Base-by-base conservation (phyloP, 306 rosid species). In the Cucurbita pepo region DNA sequence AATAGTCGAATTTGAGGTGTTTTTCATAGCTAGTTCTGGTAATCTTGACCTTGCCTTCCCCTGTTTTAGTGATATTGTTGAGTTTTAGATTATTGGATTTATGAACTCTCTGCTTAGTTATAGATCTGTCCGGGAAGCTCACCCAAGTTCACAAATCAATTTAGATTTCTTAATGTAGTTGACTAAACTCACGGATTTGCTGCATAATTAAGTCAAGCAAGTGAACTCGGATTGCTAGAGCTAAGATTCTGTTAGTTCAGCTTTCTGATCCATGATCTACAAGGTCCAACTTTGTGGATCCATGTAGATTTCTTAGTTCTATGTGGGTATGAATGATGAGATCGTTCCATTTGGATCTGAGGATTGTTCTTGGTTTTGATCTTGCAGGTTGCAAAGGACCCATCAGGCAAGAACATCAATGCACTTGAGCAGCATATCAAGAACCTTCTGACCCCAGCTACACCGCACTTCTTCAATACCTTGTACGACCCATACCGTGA, bases 371-470 rank as follows among this genome's bases (percentile, higher is more conserved):
- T 43, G 69, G 53, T 5, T 59, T 37, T 80, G 75, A 37, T 9
- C 40, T 19, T 78, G 19, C 72, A 91, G 96, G 96, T 89, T 83
- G 97, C 97, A 4, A 91, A 91, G 75, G 87, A 91, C 69, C 97
- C 93, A 67, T 71, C 88, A 66, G 96, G 93, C 34, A 84, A 86
- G 79, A 80, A 84, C 15, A 89, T 91, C 83, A 91, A 91, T 76
- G 97, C 97, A 3, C 96, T 89, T 61, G 90, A 91, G 86, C 96
- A 91, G 83, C 97, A 89, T 83, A 89, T 91, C 36, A 86, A 87
- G 88, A 91, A 91, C 75, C 81, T 91, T 47, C 82, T 89, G 22
- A 1, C 77, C 72, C 93, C 96, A 34, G 79, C 97, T 52, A 89
- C 97, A 40, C 96, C 97, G 21, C 5, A 40, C 55, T 91, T 91